Conservation (phyloP, 169 alveolate species). For the Cytauxzoon felis region DNA sequence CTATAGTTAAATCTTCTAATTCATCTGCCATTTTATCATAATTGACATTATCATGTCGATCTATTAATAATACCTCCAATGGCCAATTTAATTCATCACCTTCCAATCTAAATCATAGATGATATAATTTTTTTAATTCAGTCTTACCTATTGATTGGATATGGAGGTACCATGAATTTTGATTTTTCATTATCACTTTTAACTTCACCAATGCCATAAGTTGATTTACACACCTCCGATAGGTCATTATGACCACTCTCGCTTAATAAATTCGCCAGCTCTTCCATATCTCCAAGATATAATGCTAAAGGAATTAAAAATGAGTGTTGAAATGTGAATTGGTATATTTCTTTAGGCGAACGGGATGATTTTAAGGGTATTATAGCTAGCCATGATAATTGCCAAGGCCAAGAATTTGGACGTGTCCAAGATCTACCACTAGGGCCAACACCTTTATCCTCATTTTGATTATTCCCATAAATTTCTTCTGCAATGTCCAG, state of each 20-base stretch:
- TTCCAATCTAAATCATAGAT: constrained; percentile 18
- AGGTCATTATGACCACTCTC: constrained; percentile 36
- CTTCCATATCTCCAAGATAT: constrained; percentile 53
- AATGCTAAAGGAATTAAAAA: too few relatives aligned
- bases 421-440: too few relatives aligned
- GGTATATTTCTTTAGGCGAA: neutral
- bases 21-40: constrained; percentile 18
- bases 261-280: constrained; percentile 15
- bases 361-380: neutral
- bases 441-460: too few relatives aligned
- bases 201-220: constrained; percentile 13
- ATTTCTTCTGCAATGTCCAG: too few relatives aligned
- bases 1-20: constrained; percentile 25
- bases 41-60: neutral
- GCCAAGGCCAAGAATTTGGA: neutral
- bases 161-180: constrained; percentile 49
- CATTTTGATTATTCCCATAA: too few relatives aligned
- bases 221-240: constrained; percentile 26
- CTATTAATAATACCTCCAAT: constrained; percentile 18
- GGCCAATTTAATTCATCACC: constrained; percentile 42
- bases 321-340: constrained; percentile 14
- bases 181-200: constrained; percentile 16
- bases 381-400: too few relatives aligned
- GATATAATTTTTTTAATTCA: constrained; percentile 46
- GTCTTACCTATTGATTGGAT: constrained; percentile 58